Percentiles rank a stretch among this genome's conserved stretches.
phyloP scores from a whole-genome alignment of 164 flowering plant species.

The Taxillus chinensis region DNA sequence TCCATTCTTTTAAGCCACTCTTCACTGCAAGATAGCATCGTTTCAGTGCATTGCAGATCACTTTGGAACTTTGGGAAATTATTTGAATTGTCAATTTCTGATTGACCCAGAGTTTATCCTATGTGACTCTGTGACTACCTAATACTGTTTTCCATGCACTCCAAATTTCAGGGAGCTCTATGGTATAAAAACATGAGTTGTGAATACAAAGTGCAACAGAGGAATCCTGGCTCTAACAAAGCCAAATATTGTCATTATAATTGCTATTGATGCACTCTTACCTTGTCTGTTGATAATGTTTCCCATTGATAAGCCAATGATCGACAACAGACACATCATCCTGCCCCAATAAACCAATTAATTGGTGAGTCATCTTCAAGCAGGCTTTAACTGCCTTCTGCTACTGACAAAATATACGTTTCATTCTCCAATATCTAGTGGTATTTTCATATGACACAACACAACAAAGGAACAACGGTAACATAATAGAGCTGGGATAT shows the following conservation, averaged over 20 bases:
- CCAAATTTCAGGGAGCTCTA: background rate
- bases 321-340: constrained; percentile 72
- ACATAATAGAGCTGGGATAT: background rate
- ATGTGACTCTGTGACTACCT: too few species aligned
- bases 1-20: constrained; percentile 95
- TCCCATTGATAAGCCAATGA: constrained; percentile 94
- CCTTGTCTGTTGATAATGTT: constrained; percentile 85
- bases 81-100: too few species aligned
- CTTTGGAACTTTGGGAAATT: too few species aligned
- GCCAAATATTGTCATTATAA: background rate
- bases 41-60: background rate
- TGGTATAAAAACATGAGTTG: background rate
- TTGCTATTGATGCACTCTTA: constrained; percentile 10
- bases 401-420: background rate
- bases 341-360: constrained; percentile 27
- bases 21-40: constrained; percentile 40
- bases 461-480: background rate
- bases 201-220: background rate
- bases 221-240: background rate
- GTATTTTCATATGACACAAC: too few species aligned
- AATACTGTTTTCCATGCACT: too few species aligned
- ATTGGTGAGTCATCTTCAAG: background rate
- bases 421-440: background rate
- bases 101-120: too few species aligned
- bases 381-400: too few species aligned